Percentiles rank a stretch among this genome's conserved stretches.
phyloP scores from a whole-genome alignment of 345 rosid genomes.

The Camelina sativa region DNA sequence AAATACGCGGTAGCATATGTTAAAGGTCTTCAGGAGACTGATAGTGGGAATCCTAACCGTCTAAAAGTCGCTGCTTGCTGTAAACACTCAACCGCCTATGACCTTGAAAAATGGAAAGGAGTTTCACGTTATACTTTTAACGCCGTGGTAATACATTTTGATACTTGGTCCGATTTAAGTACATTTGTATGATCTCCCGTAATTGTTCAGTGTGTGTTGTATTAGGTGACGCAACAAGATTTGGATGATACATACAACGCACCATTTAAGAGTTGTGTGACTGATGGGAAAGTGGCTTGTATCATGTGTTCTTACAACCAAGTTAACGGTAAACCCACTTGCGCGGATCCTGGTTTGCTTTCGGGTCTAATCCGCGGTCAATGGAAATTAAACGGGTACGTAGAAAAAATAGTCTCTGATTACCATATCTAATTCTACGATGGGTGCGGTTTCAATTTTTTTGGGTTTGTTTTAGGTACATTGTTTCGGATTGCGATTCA shows the following conservation, averaged over 20 bases:
- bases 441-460: no score
- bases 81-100: slow-evolving; percentile 81
- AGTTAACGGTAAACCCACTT: slow-evolving; percentile 77
- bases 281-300: slow-evolving; percentile 80
- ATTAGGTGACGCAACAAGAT: slow-evolving; percentile 74
- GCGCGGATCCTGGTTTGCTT: slow-evolving; percentile 75
- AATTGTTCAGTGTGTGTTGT: not conserved
- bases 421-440: no score
- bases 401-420: no score
- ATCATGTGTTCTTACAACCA: slow-evolving; percentile 86
- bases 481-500: slow-evolving; percentile 52
- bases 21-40: slow-evolving; percentile 70
- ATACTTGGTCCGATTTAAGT: no score
- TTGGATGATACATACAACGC: slow-evolving; percentile 72
- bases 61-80: slow-evolving; percentile 83
- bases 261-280: slow-evolving; percentile 80
- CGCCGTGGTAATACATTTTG: slow-evolving; percentile 55
- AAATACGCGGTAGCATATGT: slow-evolving; percentile 72
- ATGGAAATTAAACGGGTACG: slow-evolving; percentile 78
- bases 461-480: slow-evolving; percentile 43
- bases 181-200: no score
- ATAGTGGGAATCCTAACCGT: slow-evolving; percentile 47
- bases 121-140: slow-evolving; percentile 60
- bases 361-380: slow-evolving; percentile 60
- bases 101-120: slow-evolving; percentile 69